Evolutionary conservation across 805 yeast species (phyloP).

Genomic region (Yarrowia sp.): DNA sequence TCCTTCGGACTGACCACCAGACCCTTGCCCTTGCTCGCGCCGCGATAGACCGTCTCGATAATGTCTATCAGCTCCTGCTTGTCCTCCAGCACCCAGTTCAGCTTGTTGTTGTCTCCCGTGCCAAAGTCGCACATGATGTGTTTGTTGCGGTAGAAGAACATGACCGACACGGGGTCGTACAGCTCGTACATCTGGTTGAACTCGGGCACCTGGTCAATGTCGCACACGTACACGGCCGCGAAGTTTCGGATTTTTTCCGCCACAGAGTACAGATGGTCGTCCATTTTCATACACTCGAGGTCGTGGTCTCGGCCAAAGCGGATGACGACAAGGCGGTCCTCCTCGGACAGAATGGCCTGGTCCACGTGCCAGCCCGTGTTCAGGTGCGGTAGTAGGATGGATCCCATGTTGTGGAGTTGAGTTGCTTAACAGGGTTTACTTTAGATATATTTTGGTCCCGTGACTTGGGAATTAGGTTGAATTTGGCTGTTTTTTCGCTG

Average conservation of each 20-base stretch:
- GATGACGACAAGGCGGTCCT: constrained; percentile 79
- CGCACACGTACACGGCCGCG: constrained; percentile 85
- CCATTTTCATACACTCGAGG: constrained; percentile 83
- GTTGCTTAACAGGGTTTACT: background rate
- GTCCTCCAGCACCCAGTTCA: constrained; percentile 74
- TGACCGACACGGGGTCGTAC: constrained; percentile 84
- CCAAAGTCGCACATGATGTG: constrained; percentile 99
- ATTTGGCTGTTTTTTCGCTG: too few relatives aligned
- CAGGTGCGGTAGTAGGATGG: constrained; percentile 77
- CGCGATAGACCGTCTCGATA: constrained; percentile 82
- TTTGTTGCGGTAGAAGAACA: constrained; percentile 88
- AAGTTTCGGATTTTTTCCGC: constrained; percentile 84
- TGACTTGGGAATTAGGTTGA: background rate
- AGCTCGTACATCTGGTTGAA: constrained; percentile 88
- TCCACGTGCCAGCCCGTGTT: constrained; percentile 92
- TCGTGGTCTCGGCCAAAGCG: constrained; percentile 81
- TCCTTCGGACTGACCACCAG: constrained; percentile 75
- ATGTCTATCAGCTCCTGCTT: constrained; percentile 90
- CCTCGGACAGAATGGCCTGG: constrained; percentile 88
- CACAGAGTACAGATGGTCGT: constrained; percentile 73
- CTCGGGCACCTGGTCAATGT: constrained; percentile 84
- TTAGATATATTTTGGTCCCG: background rate
- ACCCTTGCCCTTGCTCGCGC: constrained; percentile 91
- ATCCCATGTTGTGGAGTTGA: constrained; percentile 58
- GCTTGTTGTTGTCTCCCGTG: constrained; percentile 93